Percentiles rank a stretch among this genome's conserved stretches.
These are phyloP conservation scores for Colletotrichum navitas DNA, from an alignment of 2,329 filamentous ascomycete genomes.

Conservation along the genomic window DNA sequence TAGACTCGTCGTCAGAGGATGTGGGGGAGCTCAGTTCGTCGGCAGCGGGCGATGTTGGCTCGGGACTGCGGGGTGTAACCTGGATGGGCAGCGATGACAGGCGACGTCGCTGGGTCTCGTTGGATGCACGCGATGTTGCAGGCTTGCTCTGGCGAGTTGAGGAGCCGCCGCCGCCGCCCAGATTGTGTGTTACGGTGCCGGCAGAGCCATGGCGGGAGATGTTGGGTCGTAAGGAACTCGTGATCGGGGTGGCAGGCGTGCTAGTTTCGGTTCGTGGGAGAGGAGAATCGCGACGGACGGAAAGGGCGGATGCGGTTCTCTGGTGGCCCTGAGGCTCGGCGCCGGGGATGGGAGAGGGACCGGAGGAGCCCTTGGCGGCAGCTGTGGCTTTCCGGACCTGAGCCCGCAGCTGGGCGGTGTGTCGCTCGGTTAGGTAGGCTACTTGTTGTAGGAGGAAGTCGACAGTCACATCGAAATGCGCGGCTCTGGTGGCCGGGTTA, in stretches of 20 bases:
- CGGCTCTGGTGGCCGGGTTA: slow-evolving; percentile 64
- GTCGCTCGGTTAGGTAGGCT: slow-evolving; percentile 91
- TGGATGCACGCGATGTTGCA: slow-evolving; percentile 43
- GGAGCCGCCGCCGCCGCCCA: slow-evolving; percentile 49
- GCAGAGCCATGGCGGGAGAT: slow-evolving; percentile 63
- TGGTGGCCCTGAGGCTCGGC: slow-evolving; percentile 56
- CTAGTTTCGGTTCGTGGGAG: slow-evolving; percentile 62
- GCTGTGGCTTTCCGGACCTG: slow-evolving; percentile 85
- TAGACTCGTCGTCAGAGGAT: slow-evolving; percentile 63
- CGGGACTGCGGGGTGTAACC: slow-evolving; percentile 44
- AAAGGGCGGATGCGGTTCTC: slow-evolving; percentile 66
- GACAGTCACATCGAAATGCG: slow-evolving; percentile 85
- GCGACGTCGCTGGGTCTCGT: slow-evolving; percentile 54
- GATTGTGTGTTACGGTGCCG: slow-evolving; percentile 53
- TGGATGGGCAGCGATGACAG: slow-evolving; percentile 61
- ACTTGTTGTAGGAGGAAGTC: slow-evolving; percentile 93
- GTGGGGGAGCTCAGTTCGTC: slow-evolving; percentile 54
- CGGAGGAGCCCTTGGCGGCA: slow-evolving; percentile 66
- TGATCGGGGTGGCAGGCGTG: slow-evolving; percentile 58
- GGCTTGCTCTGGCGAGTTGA: slow-evolving; percentile 48
- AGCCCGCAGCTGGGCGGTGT: slow-evolving; percentile 88
- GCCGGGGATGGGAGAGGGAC: slow-evolving; percentile 69
- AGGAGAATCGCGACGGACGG: slow-evolving; percentile 70
- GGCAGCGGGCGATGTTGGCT: slow-evolving; percentile 51
- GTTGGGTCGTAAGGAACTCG: slow-evolving; percentile 58